phyloP scores from a whole-genome alignment of 169 alveolate species.

The Eimeria sp. region DNA sequence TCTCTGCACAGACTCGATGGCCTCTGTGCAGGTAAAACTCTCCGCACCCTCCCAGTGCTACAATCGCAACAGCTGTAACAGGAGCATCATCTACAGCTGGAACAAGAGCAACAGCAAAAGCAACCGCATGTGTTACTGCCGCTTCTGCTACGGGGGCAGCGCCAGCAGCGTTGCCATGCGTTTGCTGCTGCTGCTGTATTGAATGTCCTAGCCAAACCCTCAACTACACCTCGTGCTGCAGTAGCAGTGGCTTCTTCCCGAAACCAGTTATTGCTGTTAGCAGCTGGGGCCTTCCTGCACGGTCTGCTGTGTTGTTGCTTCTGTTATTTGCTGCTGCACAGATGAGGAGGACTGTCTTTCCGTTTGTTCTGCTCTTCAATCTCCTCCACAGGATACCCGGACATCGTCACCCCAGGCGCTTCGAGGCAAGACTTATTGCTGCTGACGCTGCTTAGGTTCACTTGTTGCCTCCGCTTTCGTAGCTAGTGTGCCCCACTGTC shows the following conservation, averaged over 20 bases:
- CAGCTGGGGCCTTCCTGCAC: neutral
- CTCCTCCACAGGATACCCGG: conserved; percentile 37
- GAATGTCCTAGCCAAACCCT: neutral
- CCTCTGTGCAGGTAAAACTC: neutral
- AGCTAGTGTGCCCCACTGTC: neutral
- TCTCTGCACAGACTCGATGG: conserved; percentile 30
- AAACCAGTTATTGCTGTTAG: neutral
- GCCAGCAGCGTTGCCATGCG: neutral
- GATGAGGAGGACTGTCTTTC: conserved; percentile 64
- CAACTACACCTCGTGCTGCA: neutral
- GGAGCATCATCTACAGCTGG: neutral
- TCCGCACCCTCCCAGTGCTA: neutral
- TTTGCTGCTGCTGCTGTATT: neutral
- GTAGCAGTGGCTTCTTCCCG: neutral
- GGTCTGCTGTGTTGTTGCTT: neutral
- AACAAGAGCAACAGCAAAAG: neutral
- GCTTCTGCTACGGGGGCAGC: neutral
- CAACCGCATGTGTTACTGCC: neutral
- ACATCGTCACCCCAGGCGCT: neutral
- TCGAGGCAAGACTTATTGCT: conserved; percentile 16
- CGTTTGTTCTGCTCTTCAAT: conserved; percentile 56
- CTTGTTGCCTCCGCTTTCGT: neutral
- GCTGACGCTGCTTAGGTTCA: neutral
- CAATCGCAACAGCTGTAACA: neutral
- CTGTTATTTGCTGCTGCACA: neutral